phyloP scores from a whole-genome alignment of 2,329 filamentous ascomycete genomes.

The Hortaea werneckii region DNA sequence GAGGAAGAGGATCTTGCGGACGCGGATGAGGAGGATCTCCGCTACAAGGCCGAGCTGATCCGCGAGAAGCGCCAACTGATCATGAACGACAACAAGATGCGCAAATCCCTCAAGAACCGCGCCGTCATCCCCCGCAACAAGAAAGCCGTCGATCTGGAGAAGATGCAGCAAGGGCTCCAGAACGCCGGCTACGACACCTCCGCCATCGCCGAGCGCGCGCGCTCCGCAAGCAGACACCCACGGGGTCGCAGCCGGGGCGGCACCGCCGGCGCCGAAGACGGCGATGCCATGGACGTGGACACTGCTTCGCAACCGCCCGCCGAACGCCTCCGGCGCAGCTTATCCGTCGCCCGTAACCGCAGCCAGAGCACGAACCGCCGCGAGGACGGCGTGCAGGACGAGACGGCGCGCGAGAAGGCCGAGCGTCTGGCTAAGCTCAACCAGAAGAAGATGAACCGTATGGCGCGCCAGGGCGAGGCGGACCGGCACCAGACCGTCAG shows the following conservation, averaged over 20 bases:
- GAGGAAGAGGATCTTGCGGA: conserved; percentile 71
- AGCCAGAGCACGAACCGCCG: conserved; percentile 58
- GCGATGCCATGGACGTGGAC: conserved; percentile 63
- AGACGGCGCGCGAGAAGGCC: conserved; percentile 60
- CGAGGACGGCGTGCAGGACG: conserved; percentile 66
- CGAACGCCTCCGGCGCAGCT: conserved; percentile 41
- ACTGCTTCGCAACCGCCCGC: conserved; percentile 20
- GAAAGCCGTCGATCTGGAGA: conserved; percentile 69
- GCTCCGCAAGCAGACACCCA: conserved; percentile 49
- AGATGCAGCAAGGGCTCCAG: conserved; percentile 79
- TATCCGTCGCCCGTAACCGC: conserved; percentile 55
- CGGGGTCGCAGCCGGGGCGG: conserved; percentile 60
- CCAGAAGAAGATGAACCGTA: conserved; percentile 98
- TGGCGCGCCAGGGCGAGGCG: conserved; percentile 92
- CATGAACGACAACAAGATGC: conserved; percentile 88
- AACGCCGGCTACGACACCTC: conserved; percentile 76
- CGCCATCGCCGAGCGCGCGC: conserved; percentile 61
- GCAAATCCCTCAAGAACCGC: conserved; percentile 94
- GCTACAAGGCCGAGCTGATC: conserved; percentile 89
- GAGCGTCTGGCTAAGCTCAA: conserved; percentile 78
- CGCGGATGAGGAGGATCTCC: conserved; percentile 75
- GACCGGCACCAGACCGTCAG: conserved; percentile 79
- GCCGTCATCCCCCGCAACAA: conserved; percentile 80
- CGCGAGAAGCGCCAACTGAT: conserved; percentile 89
- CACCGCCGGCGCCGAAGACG: conserved; percentile 49